Evolutionary conservation across 1,284 basidiomycete species (phyloP).

Genomic region (Hypsizygus ulmarius): DNA sequence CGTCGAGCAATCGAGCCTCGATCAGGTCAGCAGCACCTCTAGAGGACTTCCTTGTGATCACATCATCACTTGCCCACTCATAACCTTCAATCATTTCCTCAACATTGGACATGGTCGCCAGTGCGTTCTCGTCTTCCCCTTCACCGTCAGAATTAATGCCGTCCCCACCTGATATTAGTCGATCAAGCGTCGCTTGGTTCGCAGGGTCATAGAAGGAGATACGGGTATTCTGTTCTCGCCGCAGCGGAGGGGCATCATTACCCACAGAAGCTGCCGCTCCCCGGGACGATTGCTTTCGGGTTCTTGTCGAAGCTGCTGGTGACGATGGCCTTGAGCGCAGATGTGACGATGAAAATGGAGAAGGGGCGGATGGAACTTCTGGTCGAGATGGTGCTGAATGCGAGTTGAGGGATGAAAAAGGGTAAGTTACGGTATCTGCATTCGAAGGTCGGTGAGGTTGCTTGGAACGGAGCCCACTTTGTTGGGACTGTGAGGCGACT

Average conservation of each 20-base stretch:
- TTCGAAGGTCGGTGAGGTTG: conserved; percentile 23
- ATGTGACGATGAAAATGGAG: conserved; percentile 7
- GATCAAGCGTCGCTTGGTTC: conserved; percentile 73
- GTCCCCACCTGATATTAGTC: conserved; percentile 59
- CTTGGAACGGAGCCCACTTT: conserved; percentile 13
- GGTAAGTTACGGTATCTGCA: conserved; percentile 15
- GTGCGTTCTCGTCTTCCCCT: conserved; percentile 69
- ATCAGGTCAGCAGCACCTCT: conserved; percentile 85
- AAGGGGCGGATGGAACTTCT: conserved; percentile 1
- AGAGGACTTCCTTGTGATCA: conserved; percentile 56
- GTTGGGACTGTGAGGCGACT: conserved; percentile 15
- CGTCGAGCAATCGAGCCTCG: conserved; percentile 81
- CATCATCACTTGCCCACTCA: conserved; percentile 85
- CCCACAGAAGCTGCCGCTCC: neutral
- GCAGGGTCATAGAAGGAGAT: conserved; percentile 78
- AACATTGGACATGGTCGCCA: conserved; percentile 84
- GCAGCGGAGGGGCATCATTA: conserved; percentile 24
- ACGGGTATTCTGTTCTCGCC: conserved; percentile 64
- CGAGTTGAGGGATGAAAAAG: neutral
- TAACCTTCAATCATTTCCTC: conserved; percentile 99
- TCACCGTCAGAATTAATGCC: conserved; percentile 46
- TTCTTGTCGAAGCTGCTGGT: conserved; percentile 2
- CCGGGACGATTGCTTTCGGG: conserved; percentile 7
- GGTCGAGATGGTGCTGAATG: conserved; percentile 4
- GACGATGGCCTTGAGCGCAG: conserved; percentile 12